Base-by-base conservation (phyloP, 495 filamentous ascomycete genomes). In the Tuber aestivum region DNA sequence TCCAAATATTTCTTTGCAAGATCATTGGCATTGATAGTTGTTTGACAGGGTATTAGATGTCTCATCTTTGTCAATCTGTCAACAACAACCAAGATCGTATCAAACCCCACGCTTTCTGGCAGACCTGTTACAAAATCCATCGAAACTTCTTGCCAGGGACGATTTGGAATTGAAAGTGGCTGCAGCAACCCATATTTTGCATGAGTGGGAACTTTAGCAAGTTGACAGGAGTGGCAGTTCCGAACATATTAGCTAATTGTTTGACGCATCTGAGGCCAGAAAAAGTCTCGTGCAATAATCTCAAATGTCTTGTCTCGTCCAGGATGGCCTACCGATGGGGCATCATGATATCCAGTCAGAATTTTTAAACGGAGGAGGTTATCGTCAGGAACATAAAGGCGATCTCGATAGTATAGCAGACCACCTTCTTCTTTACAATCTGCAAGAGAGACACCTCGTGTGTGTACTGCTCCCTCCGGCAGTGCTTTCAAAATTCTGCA, bases 41-140 rank as follows among this genome's bases (percentile, higher is more conserved):
- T 77, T 9, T 73, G 7, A 18, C 71, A 73, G 4, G 83, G 72
- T 1, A 84, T 71, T 2, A 78, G 44, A 37, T 83, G 79, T 0
- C 37, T 9, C 65, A 74, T 73, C 56, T 84, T 85, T 1, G 72
- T 75, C 0, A 84, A 69, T 4, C 75, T 41, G 50, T 83, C 78
- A 0, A 82, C 79, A 0, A 84, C 72, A 0, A 83, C 79, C 0
- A 84, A 48, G 3, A 84, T 78, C 5, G 74, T 69, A 42, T 82
- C 73, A 32, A 74, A 78, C 1, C 78, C 78, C 0, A 77, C 35
- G 3, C 32, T 74, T 1, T 27, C 23, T 9, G 75, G 78, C 27
- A 79, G 56, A 14, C 75, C 74, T 12, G 75, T 79, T 20, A 84
- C 75, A 42, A 85, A 83, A 56, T 85, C 78, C 65, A 84, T 82